Conservation (phyloP, 352 stramenopile species). For the Achlya hypogyna region DNA sequence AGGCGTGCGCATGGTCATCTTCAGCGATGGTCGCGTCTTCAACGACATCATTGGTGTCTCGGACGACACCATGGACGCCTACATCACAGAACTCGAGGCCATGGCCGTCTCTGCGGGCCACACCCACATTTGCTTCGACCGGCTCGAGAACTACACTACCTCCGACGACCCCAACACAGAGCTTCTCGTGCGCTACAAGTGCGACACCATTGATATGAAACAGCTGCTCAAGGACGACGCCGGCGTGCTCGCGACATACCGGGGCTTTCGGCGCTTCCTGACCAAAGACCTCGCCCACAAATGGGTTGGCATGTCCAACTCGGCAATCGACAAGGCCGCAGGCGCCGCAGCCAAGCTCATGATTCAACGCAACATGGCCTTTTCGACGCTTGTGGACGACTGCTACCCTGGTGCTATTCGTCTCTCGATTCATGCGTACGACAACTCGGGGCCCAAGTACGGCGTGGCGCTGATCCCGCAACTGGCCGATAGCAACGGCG, state of each 20-base stretch:
- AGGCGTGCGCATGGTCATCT: constrained; percentile 10
- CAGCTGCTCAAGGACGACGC: background rate
- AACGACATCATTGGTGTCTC: constrained; percentile 17
- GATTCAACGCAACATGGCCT: constrained; percentile 17
- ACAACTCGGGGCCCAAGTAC: constrained; percentile 22
- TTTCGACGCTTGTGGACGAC: constrained; percentile 1
- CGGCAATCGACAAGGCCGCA: background rate
- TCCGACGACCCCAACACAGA: constrained; percentile 1
- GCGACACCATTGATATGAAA: constrained; percentile 6
- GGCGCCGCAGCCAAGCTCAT: constrained; percentile 7
- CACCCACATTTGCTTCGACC: constrained; percentile 17
- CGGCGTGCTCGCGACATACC: background rate
- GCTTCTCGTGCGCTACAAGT: constrained; percentile 2
- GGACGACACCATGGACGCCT: background rate
- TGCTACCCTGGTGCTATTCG: background rate
- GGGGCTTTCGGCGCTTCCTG: constrained; percentile 11
- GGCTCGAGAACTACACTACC: constrained; percentile 2
- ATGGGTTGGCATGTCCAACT: constrained; percentile 9
- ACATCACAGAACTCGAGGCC: constrained; percentile 12
- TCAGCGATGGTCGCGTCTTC: constrained; percentile 21
- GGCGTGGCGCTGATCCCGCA: constrained; percentile 16
- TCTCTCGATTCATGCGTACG: constrained; percentile 17
- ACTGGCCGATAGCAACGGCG: background rate
- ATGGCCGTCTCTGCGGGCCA: background rate
- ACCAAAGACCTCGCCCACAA: background rate